A percentile compares a stretch with the other conserved stretches of the same genome.
Conservation (phyloP, 2,329 filamentous ascomycete genomes). For the Fusarium sp. region DNA sequence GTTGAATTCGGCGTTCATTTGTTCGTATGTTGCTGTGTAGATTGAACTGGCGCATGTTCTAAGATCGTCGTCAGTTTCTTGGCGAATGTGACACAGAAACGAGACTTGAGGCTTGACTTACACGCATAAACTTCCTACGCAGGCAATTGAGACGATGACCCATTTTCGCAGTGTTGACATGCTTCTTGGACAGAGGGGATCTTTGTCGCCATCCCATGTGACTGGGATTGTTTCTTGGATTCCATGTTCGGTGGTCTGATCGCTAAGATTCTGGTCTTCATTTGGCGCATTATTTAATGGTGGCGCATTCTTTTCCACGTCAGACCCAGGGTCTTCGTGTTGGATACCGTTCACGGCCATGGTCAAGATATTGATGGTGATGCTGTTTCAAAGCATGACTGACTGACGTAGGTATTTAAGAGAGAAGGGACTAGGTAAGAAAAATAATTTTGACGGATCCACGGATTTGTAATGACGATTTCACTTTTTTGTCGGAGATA, state of each 20-base stretch:
- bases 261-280: slow-evolving; percentile 8
- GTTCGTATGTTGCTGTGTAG: slow-evolving; percentile 59
- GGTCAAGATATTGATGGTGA: background rate
- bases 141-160: slow-evolving; percentile 30
- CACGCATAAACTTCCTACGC: slow-evolving; percentile 28
- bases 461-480: slow-evolving; percentile 30
- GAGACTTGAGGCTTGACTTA: slow-evolving; percentile 7
- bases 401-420: slow-evolving; percentile 15
- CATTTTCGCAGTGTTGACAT: slow-evolving; percentile 28
- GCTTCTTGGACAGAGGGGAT: slow-evolving; percentile 21
- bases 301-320: slow-evolving; percentile 6
- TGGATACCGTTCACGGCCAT: background rate
- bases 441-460: slow-evolving; percentile 7
- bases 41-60: slow-evolving; percentile 84
- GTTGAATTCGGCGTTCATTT: slow-evolving; percentile 34
- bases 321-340: background rate
- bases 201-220: slow-evolving; percentile 27
- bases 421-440: background rate
- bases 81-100: too few relatives aligned
- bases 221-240: slow-evolving; percentile 1
- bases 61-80: background rate
- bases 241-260: slow-evolving; percentile 21
- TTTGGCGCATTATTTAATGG: background rate
- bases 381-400: background rate
- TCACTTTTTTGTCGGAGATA: slow-evolving; percentile 17